phyloP scores from a whole-genome alignment of 1,139 yeast genomes.

The Debaryomyces nepalensis region DNA sequence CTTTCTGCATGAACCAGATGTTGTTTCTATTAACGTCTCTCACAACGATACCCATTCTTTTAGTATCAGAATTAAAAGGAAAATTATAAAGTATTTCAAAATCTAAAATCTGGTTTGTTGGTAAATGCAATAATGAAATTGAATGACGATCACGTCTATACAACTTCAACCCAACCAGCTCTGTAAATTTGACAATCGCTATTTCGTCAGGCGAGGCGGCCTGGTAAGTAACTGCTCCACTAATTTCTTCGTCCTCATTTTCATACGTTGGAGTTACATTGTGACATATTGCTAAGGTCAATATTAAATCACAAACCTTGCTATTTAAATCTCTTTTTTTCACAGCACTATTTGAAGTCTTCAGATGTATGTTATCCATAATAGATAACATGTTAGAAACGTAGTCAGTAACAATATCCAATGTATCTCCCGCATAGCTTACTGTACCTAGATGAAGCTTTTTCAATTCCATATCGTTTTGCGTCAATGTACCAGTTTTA shows the following conservation, averaged over 20 bases:
- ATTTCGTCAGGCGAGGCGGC: constrained; percentile 99
- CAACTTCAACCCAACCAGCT: constrained; percentile 78
- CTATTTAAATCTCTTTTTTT: constrained; percentile 63
- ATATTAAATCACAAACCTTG: constrained; percentile 77
- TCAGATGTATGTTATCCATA: constrained; percentile 20
- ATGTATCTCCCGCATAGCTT: constrained; percentile 87
- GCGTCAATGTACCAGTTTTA: constrained; percentile 97
- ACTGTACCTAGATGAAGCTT: constrained; percentile 92
- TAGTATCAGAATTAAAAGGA: constrained; percentile 94
- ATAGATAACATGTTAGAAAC: constrained; percentile 40
- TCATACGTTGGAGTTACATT: constrained; percentile 69
- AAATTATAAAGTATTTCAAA: constrained; percentile 81
- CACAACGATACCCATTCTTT: constrained; percentile 93
- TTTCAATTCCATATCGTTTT: constrained; percentile 96
- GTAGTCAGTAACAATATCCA: constrained; percentile 84
- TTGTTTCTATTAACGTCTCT: constrained; percentile 67
- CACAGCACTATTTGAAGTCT: constrained; percentile 23
- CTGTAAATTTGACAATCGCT: constrained; percentile 94
- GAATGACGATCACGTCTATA: constrained; percentile 80
- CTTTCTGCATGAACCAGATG: constrained; percentile 85
- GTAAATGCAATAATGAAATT: constrained; percentile 67
- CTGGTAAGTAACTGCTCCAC: constrained; percentile 65
- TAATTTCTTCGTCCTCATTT: constrained; percentile 22
- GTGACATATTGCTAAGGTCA: constrained; percentile 89
- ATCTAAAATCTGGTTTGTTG: constrained; percentile 55